Conservation (phyloP, 169 alveolate genomes). For the Blepharisma undulans region DNA sequence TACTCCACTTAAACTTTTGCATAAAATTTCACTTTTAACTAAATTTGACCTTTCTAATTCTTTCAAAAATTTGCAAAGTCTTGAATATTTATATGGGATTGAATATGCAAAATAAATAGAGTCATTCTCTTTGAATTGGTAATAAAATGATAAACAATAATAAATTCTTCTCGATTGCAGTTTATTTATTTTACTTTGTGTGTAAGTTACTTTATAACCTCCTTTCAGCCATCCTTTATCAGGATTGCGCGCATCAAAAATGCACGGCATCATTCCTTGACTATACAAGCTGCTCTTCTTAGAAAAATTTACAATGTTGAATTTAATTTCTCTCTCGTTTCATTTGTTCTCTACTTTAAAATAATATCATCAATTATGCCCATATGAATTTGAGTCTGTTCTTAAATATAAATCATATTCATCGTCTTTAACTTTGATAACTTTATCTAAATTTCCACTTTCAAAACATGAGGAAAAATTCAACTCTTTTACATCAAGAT, state of each 20-base stretch:
- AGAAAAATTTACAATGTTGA: conserved; percentile 13
- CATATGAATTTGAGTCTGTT: conserved; percentile 89
- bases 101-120: conserved; percentile 30
- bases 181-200: not conserved
- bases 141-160: conserved; percentile 34
- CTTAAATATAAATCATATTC: conserved; percentile 87
- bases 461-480: conserved; percentile 88
- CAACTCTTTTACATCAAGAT: not conserved
- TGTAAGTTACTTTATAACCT: conserved; percentile 36
- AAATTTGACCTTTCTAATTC: conserved; percentile 55
- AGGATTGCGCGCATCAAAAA: not conserved
- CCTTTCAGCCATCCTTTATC: conserved; percentile 62
- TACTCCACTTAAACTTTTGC: conserved; percentile 30
- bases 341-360: conserved; percentile 71
- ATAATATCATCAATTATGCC: conserved; percentile 90
- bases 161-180: not conserved
- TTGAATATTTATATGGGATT: conserved; percentile 38
- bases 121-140: not conserved
- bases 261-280: conserved; percentile 64
- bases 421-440: conserved; percentile 77
- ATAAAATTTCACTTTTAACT: conserved; percentile 12
- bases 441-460: conserved; percentile 88
- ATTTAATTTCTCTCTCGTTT: not conserved
- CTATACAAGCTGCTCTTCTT: conserved; percentile 52
- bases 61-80: conserved; percentile 2